Percentiles rank a stretch among this genome's conserved stretches.
phyloP scores from a whole-genome alignment of 129 eudicot genomes.

The Artemisia annua region DNA sequence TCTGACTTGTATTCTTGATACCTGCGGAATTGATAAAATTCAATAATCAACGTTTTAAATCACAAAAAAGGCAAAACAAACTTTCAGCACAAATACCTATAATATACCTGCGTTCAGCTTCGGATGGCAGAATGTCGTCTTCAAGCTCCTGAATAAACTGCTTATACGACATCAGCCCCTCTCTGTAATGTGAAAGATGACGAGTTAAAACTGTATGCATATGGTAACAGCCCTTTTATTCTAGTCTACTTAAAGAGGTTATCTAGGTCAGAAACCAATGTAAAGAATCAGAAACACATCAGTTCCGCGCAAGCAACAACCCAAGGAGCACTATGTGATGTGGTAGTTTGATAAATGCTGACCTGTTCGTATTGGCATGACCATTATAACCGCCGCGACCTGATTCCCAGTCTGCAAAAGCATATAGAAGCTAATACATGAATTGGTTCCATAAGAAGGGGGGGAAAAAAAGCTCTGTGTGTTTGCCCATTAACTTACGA shows the following conservation, averaged over 20 bases:
- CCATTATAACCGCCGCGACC: conserved; percentile 76
- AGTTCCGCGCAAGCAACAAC: neutral
- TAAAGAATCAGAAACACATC: too few relatives aligned
- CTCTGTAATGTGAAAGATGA: conserved; percentile 49
- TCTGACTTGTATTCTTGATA: conserved; percentile 96
- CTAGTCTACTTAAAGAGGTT: neutral
- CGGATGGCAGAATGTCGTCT: conserved; percentile 92
- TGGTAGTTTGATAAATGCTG: conserved; percentile 17
- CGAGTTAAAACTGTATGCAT: conserved; percentile 16
- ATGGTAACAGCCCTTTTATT: neutral
- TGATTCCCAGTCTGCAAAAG: conserved; percentile 84
- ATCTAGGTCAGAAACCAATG: conserved; percentile 7
- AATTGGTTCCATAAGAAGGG: too few relatives aligned
- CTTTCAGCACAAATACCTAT: neutral
- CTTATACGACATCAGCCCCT: conserved; percentile 97
- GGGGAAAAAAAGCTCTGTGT: too few relatives aligned
- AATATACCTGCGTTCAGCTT: conserved; percentile 93
- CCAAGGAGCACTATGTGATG: neutral
- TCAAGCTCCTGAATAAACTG: conserved; percentile 99
- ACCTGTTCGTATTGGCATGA: conserved; percentile 69
- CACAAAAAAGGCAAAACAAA: conserved; percentile 15
- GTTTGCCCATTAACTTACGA: too few relatives aligned
- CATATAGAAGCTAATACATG: neutral
- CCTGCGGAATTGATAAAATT: conserved; percentile 35
- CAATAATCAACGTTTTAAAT: conserved; percentile 7